phyloP scores from a whole-genome alignment of 257 asterid genomes.

The Solanum tarapatanum region DNA sequence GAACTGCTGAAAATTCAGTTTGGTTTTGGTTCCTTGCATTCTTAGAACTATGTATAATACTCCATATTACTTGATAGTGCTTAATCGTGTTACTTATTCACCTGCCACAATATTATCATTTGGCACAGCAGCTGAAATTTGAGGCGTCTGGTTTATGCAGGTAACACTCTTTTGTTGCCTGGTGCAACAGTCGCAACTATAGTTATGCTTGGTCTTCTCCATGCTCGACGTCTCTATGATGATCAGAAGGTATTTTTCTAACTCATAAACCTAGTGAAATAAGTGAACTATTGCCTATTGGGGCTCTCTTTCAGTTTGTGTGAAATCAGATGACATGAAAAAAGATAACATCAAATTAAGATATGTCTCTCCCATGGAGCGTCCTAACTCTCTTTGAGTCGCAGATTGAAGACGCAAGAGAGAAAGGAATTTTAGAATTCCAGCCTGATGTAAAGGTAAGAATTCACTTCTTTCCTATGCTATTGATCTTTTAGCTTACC shows the following conservation, averaged over 20 bases:
- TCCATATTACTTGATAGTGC: background rate
- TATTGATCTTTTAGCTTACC: background rate
- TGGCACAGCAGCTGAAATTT: background rate
- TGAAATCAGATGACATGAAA: background rate
- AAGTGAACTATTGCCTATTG: background rate
- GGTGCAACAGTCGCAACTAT: constrained; percentile 92
- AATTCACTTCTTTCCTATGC: background rate
- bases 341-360: background rate
- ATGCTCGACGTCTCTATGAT: constrained; percentile 75
- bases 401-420: constrained; percentile 72
- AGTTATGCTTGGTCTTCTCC: constrained; percentile 96
- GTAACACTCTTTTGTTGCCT: constrained; percentile 58
- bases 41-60: background rate
- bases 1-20: background rate
- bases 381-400: constrained; percentile 19
- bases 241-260: constrained; percentile 56
- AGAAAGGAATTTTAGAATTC: constrained; percentile 63
- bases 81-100: background rate
- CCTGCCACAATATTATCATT: background rate
- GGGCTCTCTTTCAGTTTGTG: background rate
- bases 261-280: background rate
- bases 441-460: constrained; percentile 82
- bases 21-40: background rate
- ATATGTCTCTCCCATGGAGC: background rate
- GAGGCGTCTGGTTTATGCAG: constrained; percentile 25